phyloP scores from a whole-genome alignment of 192 early-diverging fungal genomes.

The Rhizophlyctis rosea region DNA sequence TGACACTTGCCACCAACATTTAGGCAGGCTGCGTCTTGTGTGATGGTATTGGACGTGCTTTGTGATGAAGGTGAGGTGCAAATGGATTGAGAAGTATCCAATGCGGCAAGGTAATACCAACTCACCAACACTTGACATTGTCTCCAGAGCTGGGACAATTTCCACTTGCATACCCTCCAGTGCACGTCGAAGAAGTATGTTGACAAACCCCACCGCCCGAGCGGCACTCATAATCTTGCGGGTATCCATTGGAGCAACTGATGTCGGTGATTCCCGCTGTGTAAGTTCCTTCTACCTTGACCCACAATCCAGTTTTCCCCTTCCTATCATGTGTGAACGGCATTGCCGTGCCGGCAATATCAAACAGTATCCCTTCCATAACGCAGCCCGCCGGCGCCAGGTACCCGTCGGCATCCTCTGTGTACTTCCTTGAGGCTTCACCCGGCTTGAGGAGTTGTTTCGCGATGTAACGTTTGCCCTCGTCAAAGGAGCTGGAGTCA shows the following conservation, averaged over 20 bases:
- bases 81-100: conserved; percentile 1
- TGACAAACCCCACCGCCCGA: not conserved
- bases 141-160: conserved; percentile 7
- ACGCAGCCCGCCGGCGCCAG: too few species aligned
- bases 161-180: conserved; percentile 2
- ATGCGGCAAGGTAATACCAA: not conserved
- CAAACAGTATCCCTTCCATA: too few species aligned
- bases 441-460: too few species aligned
- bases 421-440: too few species aligned
- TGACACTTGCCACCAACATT: not conserved
- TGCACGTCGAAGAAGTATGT: conserved; percentile 1
- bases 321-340: too few species aligned
- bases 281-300: too few species aligned
- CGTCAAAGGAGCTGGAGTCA: too few species aligned
- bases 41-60: not conserved
- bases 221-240: not conserved
- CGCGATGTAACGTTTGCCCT: too few species aligned
- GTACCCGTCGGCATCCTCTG: too few species aligned
- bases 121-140: conserved; percentile 11
- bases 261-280: too few species aligned
- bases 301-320: too few species aligned
- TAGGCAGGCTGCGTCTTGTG: not conserved
- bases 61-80: not conserved
- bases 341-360: too few species aligned
- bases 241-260: not conserved